A percentile compares a stretch with the other conserved stretches of the same genome.
These are phyloP conservation scores for Oxyria digyna DNA, from an alignment of 148 eudicot species.

Conservation along the genomic window DNA sequence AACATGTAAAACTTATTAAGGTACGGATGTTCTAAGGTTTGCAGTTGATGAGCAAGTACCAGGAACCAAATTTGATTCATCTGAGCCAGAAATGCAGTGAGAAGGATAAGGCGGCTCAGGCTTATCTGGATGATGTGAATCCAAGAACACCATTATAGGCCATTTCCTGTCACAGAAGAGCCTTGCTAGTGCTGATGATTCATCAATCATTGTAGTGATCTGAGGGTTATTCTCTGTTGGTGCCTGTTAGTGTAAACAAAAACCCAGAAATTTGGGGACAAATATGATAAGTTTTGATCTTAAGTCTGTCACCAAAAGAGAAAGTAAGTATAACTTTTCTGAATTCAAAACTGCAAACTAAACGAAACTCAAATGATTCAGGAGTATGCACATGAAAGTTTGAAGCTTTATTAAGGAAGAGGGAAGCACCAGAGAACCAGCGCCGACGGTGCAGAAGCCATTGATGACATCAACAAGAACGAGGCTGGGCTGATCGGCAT, in stretches of 20 bases:
- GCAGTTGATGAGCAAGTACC: conserved; percentile 11
- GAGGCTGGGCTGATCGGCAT: conserved; percentile 15
- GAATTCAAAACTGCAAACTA: neutral
- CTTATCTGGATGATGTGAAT: conserved; percentile 24
- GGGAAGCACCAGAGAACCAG: conserved; percentile 22
- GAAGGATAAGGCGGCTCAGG: conserved; percentile 32
- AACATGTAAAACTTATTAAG: neutral
- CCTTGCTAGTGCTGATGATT: conserved; percentile 23
- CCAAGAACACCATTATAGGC: conserved; percentile 31
- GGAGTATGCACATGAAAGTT: neutral
- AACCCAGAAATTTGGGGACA: neutral
- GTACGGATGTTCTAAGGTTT: too few relatives aligned
- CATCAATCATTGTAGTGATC: conserved; percentile 24
- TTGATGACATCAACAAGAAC: conserved; percentile 35
- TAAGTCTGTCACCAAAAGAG: too few relatives aligned
- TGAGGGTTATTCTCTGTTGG: conserved; percentile 26
- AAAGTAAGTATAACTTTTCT: neutral
- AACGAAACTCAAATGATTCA: neutral
- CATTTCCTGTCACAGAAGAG: conserved; percentile 27
- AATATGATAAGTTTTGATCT: neutral
- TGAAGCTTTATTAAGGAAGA: neutral
- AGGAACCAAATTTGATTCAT: conserved; percentile 32
- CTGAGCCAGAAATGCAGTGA: conserved; percentile 29
- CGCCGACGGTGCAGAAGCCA: conserved; percentile 37
- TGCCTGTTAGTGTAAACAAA: conserved; percentile 12